These are phyloP conservation scores for Nakataea oryzae DNA, from an alignment of 2,329 filamentous ascomycete genomes.

Conservation along the genomic window DNA sequence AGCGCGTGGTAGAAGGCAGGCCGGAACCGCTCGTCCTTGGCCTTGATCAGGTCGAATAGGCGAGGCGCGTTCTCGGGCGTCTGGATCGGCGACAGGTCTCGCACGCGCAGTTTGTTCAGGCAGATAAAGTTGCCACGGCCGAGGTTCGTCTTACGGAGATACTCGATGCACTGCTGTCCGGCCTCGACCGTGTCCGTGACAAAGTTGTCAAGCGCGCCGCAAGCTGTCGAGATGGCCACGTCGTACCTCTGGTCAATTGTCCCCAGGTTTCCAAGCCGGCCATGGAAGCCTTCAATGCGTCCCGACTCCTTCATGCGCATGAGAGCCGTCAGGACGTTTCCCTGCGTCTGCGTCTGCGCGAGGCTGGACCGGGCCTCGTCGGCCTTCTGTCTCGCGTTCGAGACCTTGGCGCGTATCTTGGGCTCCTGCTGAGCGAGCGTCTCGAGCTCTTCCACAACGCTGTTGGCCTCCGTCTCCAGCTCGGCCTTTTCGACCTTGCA, in stretches of 20 bases:
- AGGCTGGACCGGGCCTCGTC: conserved; percentile 90
- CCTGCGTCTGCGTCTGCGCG: conserved; percentile 81
- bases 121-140: conserved; percentile 96
- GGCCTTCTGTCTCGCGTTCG: conserved; percentile 83
- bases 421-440: conserved; percentile 70
- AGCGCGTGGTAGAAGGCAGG: conserved; percentile 94
- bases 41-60: conserved; percentile 83
- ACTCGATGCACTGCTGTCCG: conserved; percentile 96
- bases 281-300: conserved; percentile 94
- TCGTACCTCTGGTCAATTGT: conserved; percentile 92
- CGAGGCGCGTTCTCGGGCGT: conserved; percentile 90
- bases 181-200: conserved; percentile 94
- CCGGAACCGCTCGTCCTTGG: conserved; percentile 77
- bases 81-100: conserved; percentile 68
- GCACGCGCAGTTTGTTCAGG: conserved; percentile 71
- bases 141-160: conserved; percentile 92
- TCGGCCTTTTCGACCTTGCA: conserved; percentile 62
- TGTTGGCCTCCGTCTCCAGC: conserved; percentile 64
- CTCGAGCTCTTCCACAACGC: conserved; percentile 61
- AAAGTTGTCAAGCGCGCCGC: conserved; percentile 84
- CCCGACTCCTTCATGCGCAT: conserved; percentile 95
- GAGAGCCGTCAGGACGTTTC: conserved; percentile 81
- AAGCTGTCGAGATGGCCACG: conserved; percentile 95
- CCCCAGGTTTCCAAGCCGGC: conserved; percentile 85
- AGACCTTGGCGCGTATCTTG: conserved; percentile 72